phyloP scores from a whole-genome alignment of 2,329 filamentous ascomycete species.

The Aureobasidium sp. region DNA sequence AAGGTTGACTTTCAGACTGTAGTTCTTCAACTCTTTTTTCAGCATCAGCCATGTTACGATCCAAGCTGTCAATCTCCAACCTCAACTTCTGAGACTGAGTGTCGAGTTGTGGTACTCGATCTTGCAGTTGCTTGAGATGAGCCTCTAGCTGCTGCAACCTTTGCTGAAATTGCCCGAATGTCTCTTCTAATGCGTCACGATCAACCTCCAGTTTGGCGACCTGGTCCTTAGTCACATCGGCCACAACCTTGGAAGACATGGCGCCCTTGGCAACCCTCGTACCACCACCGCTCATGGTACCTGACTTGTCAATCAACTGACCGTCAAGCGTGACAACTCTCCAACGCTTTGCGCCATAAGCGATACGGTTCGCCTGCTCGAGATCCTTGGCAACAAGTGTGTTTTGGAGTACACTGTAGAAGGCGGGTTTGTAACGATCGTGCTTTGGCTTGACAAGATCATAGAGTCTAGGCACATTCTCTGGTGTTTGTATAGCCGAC shows the following conservation, averaged over 20 bases:
- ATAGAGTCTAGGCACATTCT: constrained; percentile 85
- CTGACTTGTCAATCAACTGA: constrained; percentile 93
- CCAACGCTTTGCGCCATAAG: constrained; percentile 89
- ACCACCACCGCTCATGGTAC: constrained; percentile 97
- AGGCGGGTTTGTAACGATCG: constrained; percentile 76
- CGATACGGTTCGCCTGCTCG: constrained; percentile 93
- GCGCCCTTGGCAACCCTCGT: constrained; percentile 80
- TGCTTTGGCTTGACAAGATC: constrained; percentile 87
- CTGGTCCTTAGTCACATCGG: constrained; percentile 79
- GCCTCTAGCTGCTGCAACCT: constrained; percentile 72
- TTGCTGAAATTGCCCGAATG: constrained; percentile 76
- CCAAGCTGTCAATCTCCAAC: constrained; percentile 79
- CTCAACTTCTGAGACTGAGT: constrained; percentile 85
- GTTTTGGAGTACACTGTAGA: constrained; percentile 92
- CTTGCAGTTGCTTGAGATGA: constrained; percentile 60
- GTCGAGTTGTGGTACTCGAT: constrained; percentile 74
- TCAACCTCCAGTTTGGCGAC: constrained; percentile 80
- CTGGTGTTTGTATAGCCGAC: constrained; percentile 73
- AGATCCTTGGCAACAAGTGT: constrained; percentile 88
- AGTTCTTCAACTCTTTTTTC: constrained; percentile 81
- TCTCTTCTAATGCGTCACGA: constrained; percentile 72
- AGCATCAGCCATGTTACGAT: constrained; percentile 74
- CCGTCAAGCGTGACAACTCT: constrained; percentile 92
- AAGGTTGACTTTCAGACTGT: constrained; percentile 68
- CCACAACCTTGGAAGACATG: constrained; percentile 94